Evolutionary conservation across 495 filamentous ascomycete genomes (phyloP).

Genomic region (Polyplosphaeria fusca): DNA sequence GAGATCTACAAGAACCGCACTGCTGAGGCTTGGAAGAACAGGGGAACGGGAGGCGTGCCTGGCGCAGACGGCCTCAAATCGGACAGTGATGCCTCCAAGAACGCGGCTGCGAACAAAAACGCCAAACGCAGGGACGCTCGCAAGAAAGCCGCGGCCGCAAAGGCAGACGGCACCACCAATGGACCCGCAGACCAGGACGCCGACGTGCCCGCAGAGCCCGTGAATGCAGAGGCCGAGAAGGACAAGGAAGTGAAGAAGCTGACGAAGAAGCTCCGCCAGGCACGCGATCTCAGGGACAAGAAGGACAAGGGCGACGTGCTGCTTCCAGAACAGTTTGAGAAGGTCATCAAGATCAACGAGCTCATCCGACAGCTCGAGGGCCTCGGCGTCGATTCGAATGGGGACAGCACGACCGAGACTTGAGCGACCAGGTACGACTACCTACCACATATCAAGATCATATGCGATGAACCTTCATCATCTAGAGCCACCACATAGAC

Average conservation of each 20-base stretch:
- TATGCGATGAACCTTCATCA: no score
- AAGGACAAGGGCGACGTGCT: slow-evolving; percentile 80
- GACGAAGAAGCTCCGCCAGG: slow-evolving; percentile 95
- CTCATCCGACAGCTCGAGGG: slow-evolving; percentile 82
- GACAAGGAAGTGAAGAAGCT: slow-evolving; percentile 91
- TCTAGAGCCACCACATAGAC: no score
- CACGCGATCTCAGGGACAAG: slow-evolving; percentile 83
- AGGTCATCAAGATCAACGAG: slow-evolving; percentile 95
- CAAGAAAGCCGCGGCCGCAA: slow-evolving; percentile 69
- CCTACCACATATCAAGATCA: no score
- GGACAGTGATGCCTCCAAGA: slow-evolving; percentile 39
- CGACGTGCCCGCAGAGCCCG: background rate
- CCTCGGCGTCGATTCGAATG: slow-evolving; percentile 75
- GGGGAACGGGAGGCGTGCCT: slow-evolving; percentile 72
- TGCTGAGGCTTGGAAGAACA: slow-evolving; percentile 79
- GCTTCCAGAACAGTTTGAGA: slow-evolving; percentile 92
- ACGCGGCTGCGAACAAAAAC: slow-evolving; percentile 62
- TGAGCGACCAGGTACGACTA: no score
- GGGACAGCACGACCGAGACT: slow-evolving; percentile 46
- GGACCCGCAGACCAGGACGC: slow-evolving; percentile 8
- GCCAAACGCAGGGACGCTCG: slow-evolving; percentile 93
- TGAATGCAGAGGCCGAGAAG: slow-evolving; percentile 71
- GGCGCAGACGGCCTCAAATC: slow-evolving; percentile 67
- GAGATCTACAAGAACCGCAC: slow-evolving; percentile 93
- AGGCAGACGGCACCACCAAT: slow-evolving; percentile 33